phyloP scores from a whole-genome alignment of 176 grass and related monocot species.

The Rhynchospora pubera region DNA sequence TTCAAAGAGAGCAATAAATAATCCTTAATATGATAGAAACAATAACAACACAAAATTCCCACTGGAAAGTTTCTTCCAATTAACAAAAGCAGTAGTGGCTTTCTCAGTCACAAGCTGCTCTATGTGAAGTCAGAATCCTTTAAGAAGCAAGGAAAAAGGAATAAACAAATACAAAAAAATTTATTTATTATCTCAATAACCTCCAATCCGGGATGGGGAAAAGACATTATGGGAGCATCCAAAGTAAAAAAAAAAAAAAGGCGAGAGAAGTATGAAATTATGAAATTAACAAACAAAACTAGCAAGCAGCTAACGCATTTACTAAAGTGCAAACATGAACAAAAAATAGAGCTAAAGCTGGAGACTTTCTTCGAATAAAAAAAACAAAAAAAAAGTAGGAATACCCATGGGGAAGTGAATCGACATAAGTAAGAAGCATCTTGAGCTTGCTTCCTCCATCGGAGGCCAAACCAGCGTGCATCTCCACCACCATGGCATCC shows the following conservation, averaged over 20 bases:
- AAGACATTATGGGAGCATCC: background rate
- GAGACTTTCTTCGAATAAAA: background rate
- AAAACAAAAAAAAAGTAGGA: slow-evolving; percentile 21
- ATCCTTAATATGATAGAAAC: background rate
- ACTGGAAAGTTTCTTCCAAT: background rate
- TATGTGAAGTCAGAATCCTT: background rate
- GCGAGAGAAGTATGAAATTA: background rate
- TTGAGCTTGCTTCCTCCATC: slow-evolving; percentile 50
- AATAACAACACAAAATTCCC: background rate
- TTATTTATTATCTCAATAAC: background rate
- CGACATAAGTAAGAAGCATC: slow-evolving; percentile 47
- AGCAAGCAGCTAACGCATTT: background rate
- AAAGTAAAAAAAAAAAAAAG: background rate
- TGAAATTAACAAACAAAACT: background rate
- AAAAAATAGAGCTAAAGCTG: slow-evolving; percentile 12
- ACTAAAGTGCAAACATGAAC: background rate
- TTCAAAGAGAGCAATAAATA: background rate
- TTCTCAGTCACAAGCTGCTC: background rate
- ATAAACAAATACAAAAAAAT: background rate
- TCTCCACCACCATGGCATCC: slow-evolving; percentile 44
- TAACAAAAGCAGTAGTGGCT: background rate
- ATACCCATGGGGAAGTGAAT: slow-evolving; percentile 40
- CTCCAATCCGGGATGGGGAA: background rate
- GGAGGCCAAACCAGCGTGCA: slow-evolving; percentile 47
- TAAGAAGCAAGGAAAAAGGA: background rate